Conservation (phyloP, 768 basidiomycete species). For the Macrolepiota albuminosa region DNA sequence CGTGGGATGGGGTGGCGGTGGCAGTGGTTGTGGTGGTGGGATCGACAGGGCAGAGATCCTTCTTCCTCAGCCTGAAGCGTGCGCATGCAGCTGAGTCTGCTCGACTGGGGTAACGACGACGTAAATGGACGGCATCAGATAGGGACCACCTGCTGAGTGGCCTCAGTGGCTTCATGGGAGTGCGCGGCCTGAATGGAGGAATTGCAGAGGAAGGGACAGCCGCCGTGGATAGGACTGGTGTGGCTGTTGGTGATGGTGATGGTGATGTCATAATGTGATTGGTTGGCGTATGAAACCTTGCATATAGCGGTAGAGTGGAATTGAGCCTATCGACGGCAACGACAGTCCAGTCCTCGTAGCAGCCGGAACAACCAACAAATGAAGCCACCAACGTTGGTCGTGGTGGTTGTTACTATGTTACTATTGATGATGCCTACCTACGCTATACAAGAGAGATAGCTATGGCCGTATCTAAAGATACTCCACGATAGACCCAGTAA, state of each 20-base stretch:
- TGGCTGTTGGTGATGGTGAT: neutral
- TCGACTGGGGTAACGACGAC: neutral
- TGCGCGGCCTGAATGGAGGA: neutral
- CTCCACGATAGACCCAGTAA: too few species aligned
- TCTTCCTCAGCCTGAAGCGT: neutral
- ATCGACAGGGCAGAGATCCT: neutral
- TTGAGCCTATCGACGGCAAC: too few species aligned
- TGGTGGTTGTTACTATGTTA: conserved; percentile 46
- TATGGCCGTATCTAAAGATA: too few species aligned
- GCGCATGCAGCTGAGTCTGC: neutral
- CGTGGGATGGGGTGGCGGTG: neutral
- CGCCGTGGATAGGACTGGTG: neutral
- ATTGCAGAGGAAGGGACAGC: neutral
- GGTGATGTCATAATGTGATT: neutral
- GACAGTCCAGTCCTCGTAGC: too few species aligned
- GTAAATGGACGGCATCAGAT: neutral
- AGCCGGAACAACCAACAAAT: too few species aligned
- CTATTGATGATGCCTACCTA: too few species aligned
- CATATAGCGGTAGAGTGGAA: too few species aligned
- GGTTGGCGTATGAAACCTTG: neutral
- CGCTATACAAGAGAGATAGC: too few species aligned
- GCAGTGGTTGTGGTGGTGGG: too few species aligned
- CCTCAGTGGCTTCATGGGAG: neutral
- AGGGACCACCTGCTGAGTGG: neutral
- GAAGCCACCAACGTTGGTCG: too few species aligned